A percentile compares a stretch with the other conserved stretches of the same genome.
Conservation (phyloP, 768 basidiomycete species). For the Leccinum boreale region DNA sequence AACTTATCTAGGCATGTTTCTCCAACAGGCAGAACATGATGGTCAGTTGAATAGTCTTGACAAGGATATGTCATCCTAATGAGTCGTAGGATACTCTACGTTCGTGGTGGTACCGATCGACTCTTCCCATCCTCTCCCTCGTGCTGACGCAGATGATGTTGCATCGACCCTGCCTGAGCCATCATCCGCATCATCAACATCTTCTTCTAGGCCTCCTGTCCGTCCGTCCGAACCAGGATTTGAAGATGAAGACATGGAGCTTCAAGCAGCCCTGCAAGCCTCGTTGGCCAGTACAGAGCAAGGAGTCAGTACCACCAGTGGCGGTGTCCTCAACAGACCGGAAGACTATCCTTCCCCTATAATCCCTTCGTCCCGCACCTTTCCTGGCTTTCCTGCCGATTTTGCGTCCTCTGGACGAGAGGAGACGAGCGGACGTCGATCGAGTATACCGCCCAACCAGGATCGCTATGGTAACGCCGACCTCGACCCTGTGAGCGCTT, state of each 20-base stretch:
- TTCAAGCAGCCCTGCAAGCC: slow-evolving; percentile 85
- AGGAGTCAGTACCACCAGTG: slow-evolving; percentile 1
- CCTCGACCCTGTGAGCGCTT: slow-evolving; percentile 60
- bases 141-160: slow-evolving; percentile 67
- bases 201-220: slow-evolving; percentile 8
- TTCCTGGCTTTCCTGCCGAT: slow-evolving; percentile 22
- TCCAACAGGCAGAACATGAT: slow-evolving; percentile 84
- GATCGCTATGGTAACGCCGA: slow-evolving; percentile 29
- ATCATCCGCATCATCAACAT: slow-evolving; percentile 16
- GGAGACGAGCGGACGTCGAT: slow-evolving; percentile 8
- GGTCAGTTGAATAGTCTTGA: slow-evolving; percentile 42
- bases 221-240: slow-evolving; percentile 34
- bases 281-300: slow-evolving; percentile 47
- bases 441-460: slow-evolving; percentile 28
- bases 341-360: slow-evolving; percentile 20
- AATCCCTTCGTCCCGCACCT: slow-evolving; percentile 26
- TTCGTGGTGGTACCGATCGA: slow-evolving; percentile 73
- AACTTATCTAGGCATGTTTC: slow-evolving; percentile 79
- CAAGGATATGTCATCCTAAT: slow-evolving; percentile 4
- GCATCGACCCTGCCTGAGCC: slow-evolving; percentile 62
- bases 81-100: slow-evolving; percentile 67
- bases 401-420: slow-evolving; percentile 13
- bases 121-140: slow-evolving; percentile 53
- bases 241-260: slow-evolving; percentile 83
- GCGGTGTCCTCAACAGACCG: slow-evolving; percentile 8